phyloP scores from a whole-genome alignment of 169 alveolate genomes.

The Plasmodium vinckei region DNA sequence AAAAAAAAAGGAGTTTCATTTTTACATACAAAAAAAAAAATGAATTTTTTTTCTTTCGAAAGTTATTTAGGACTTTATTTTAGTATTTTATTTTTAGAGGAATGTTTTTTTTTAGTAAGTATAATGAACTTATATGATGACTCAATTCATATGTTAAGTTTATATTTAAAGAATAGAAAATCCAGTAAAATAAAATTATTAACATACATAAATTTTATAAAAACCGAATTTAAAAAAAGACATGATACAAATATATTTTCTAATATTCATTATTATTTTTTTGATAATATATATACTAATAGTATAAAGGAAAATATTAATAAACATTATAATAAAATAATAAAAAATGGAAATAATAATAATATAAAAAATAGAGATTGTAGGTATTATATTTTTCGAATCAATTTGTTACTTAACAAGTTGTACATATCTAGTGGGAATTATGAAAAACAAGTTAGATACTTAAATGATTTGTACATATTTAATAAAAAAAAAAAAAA shows the following conservation, averaged over 20 bases:
- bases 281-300: constrained; percentile 28
- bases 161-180: constrained; percentile 57
- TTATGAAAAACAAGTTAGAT: constrained; percentile 51
- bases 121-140: constrained; percentile 73
- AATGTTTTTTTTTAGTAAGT: constrained; percentile 61
- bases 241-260: neutral
- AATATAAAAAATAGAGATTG: constrained; percentile 31
- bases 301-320: constrained; percentile 43
- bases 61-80: constrained; percentile 67
- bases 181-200: constrained; percentile 24
- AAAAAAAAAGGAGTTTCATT: constrained; percentile 22
- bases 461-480: constrained; percentile 22
- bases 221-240: constrained; percentile 38
- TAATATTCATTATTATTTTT: constrained; percentile 16
- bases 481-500: constrained; percentile 65
- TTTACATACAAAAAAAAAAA: constrained; percentile 28
- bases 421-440: constrained; percentile 64
- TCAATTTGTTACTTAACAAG: constrained; percentile 27
- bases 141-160: constrained; percentile 34
- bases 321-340: constrained; percentile 19
- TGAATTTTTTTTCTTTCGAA: constrained; percentile 72
- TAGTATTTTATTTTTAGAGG: constrained; percentile 60
- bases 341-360: neutral
- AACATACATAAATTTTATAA: constrained; percentile 32
- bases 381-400: constrained; percentile 42